Evolutionary conservation across 768 basidiomycete genomes (phyloP).

Genomic region (Zangia roseola): DNA sequence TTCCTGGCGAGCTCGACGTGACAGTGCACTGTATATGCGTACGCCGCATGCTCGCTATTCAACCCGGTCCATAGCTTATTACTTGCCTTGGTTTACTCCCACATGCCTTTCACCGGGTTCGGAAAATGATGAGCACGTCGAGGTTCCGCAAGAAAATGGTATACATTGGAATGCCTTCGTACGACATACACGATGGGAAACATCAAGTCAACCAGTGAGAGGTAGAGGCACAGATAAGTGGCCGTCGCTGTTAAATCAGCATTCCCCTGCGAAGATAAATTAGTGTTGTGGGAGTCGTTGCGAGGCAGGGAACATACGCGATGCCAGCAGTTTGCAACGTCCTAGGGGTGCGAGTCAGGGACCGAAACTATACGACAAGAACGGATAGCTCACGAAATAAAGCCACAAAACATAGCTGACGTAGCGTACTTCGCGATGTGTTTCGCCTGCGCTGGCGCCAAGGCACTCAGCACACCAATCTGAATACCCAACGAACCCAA

Average conservation of each 20-base stretch:
- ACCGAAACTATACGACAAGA: neutral
- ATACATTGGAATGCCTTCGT: neutral
- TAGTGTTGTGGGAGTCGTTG: neutral
- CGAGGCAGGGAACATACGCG: conserved; percentile 40
- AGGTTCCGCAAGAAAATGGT: neutral
- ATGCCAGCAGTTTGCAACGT: conserved; percentile 61
- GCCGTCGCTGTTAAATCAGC: conserved; percentile 43
- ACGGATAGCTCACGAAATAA: conserved; percentile 43
- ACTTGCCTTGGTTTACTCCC: no score
- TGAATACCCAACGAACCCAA: conserved; percentile 85
- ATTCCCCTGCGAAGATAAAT: conserved; percentile 41
- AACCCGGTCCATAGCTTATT: neutral
- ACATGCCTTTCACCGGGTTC: no score
- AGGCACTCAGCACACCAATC: conserved; percentile 68
- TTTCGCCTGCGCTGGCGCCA: conserved; percentile 67
- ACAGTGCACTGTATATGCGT: neutral
- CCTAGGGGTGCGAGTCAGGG: conserved; percentile 13
- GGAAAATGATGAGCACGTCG: no score
- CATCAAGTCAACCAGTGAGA: neutral
- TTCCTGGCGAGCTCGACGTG: neutral
- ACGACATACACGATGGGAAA: neutral
- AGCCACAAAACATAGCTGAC: conserved; percentile 72
- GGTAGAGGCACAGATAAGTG: conserved; percentile 5
- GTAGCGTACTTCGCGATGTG: conserved; percentile 67
- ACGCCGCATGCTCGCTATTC: neutral